phyloP scores from a whole-genome alignment of 2,329 filamentous ascomycete genomes.

The Epichloe coenophiala region DNA sequence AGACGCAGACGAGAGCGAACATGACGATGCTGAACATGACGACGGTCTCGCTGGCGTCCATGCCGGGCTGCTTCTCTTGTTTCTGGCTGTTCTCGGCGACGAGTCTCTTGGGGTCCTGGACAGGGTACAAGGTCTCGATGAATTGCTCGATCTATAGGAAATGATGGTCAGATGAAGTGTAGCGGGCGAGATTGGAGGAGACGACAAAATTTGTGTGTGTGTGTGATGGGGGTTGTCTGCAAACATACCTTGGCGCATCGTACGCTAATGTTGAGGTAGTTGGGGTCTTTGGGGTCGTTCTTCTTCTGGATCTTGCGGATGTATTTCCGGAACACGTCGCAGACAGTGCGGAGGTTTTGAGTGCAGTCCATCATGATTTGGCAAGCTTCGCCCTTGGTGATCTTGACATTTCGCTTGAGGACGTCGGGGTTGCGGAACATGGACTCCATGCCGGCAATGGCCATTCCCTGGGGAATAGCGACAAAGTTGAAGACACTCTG shows the following conservation, averaged over 20 bases:
- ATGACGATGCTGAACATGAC: constrained; percentile 56
- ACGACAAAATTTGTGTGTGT: too few species aligned
- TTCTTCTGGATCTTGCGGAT: constrained; percentile 75
- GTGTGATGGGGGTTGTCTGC: too few species aligned
- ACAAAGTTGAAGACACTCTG: constrained; percentile 99
- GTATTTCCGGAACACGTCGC: constrained; percentile 69
- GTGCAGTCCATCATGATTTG: constrained; percentile 84
- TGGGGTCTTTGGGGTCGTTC: constrained; percentile 87
- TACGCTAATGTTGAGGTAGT: constrained; percentile 82
- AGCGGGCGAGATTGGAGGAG: too few species aligned
- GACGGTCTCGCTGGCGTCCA: constrained; percentile 45
- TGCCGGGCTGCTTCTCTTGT: constrained; percentile 27
- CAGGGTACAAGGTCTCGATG: constrained; percentile 85
- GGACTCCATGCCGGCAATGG: constrained; percentile 83
- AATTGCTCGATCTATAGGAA: constrained; percentile 76
- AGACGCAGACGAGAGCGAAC: constrained; percentile 55
- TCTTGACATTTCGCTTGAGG: constrained; percentile 84
- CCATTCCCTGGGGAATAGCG: constrained; percentile 93
- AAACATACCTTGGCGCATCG: constrained; percentile 63
- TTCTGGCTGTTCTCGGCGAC: constrained; percentile 25
- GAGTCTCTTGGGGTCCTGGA: constrained; percentile 56
- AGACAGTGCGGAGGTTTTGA: constrained; percentile 73
- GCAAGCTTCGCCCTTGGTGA: constrained; percentile 89
- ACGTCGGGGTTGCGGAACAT: constrained; percentile 85
- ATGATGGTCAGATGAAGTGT: neutral